Evolutionary conservation across 257 asterid species (phyloP), one percentile per base, ranked within the genome.

Genomic region (Solanum paucissectum): DNA sequence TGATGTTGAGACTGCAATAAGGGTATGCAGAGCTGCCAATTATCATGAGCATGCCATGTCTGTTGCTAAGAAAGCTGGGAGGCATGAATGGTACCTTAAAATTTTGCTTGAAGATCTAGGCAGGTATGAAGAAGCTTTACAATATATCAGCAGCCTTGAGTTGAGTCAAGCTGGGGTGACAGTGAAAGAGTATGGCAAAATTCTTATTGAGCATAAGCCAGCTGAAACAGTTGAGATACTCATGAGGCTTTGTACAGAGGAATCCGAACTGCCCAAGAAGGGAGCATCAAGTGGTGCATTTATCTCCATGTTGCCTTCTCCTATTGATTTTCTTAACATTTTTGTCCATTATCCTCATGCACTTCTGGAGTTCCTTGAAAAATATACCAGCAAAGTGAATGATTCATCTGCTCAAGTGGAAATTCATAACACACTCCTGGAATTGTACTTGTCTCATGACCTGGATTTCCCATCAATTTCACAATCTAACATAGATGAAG

Each of bases 31-130:
- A 81, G 98, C 99, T 49, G 99, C 99, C 58, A 96, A 93, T 90
- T 97, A 97, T 92, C 98, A 95, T 60, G 99, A 97, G 91, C 99
- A 97, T 91, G 99, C 99, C 18, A 95, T 97, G 98, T 97, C 93
- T 89, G 99, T 97, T 71, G 99, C 99, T 71, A 95, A 95, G 92
- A 97, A 94, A 92, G 92, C 99, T 86, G 99, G 98, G 90, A 93
- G 93, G 88, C 99, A 97, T 87, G 99, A 97, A 88, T 93, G 95
- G 95, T 96, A 96, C 91, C 92, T 96, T 94, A 96, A 96, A 94
- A 96, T 96, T 84, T 93, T 95, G 46, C 98, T 96, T 83, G 99
- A 96, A 94, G 99, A 95, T 92, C 91, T 96, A 84, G 99, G 91
- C 68, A 93, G 95, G 89, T 96, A 93, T 90, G 99, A 94, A 37